Evolutionary conservation across 2,329 filamentous ascomycete species (phyloP).

Genomic region (Chaetomiaceae sp.): DNA sequence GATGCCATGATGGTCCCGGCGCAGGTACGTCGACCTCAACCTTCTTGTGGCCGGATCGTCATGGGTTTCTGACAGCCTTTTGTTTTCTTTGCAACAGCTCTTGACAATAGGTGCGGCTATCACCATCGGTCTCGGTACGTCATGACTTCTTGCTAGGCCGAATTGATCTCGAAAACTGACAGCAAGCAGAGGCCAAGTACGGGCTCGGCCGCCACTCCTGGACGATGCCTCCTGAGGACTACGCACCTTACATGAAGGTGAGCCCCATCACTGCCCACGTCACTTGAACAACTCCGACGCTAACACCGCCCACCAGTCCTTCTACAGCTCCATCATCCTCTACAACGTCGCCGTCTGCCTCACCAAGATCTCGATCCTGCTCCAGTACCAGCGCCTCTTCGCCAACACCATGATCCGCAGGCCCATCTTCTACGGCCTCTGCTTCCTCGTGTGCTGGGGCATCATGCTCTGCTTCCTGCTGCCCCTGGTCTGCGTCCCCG

Average conservation of each 20-base stretch:
- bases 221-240: slow-evolving; percentile 15
- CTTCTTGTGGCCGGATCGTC: neutral
- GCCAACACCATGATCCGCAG: slow-evolving; percentile 14
- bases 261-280: neutral
- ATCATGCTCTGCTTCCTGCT: slow-evolving; percentile 19
- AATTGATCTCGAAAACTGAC: slow-evolving; percentile 1
- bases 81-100: slow-evolving; percentile 4
- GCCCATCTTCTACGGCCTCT: slow-evolving; percentile 13
- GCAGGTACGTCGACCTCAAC: slow-evolving; percentile 10
- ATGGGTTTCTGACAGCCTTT: neutral
- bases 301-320: slow-evolving; percentile 11
- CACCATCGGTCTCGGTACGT: slow-evolving; percentile 21
- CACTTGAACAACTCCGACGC: no score
- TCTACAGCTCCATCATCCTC: slow-evolving; percentile 21
- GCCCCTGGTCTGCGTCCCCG: slow-evolving; percentile 19
- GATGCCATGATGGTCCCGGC: slow-evolving; percentile 20
- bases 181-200: slow-evolving; percentile 14
- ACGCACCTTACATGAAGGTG: slow-evolving; percentile 21
- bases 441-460: slow-evolving; percentile 15
- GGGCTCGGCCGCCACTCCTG: slow-evolving; percentile 21
- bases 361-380: slow-evolving; percentile 24
- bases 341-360: slow-evolving; percentile 22
- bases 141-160: neutral
- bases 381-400: slow-evolving; percentile 22
- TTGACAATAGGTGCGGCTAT: slow-evolving; percentile 17